Base-by-base conservation (phyloP, 1,284 basidiomycete genomes). In the Gomphus bonarii region DNA sequence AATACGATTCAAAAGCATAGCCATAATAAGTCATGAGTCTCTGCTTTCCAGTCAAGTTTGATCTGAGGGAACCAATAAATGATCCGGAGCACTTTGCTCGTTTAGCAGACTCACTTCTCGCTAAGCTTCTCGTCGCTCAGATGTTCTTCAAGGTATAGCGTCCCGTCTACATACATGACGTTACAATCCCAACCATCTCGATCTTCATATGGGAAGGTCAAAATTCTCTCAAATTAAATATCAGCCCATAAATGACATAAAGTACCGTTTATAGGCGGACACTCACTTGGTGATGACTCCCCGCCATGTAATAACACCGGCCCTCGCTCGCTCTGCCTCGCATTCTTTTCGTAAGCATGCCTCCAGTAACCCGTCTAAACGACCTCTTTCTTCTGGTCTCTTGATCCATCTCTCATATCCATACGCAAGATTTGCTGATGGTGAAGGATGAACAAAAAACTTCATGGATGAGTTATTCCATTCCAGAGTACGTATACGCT, bases 281-380 rank as follows among this genome's bases (percentile, higher is more conserved):
- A 70, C 80, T 73, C 74, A 91, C 88, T 88, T 95, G 59, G 95
- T 97, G 72, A 97, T 82, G 58, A 97, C 82, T 3, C 95, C 95
- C 65, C 92, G 76, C 91, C 92, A 95, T 4, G 85, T 81, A 42
- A 95, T 76, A 28, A 91, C 78, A 47, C 74, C 60, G 12, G 71
- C 71, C 25, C 69, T 65, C 50, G 62, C 61, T 58, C 65, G 63
- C 62, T 67, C 66, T 63, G 74, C 58, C 65, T 69, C 64, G 54
- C 72, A 64, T 63, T 75, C 67, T 67, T 75, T 61, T 53, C 67
- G 69, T n/a, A 70, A 65, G 50, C 75, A 70, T 1, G 84, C 85
- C 42, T 70, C 70, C 60, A 90, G 69, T 40, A 92, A 73, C 5
- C 77, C 72, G 66, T 87, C 84, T n/a, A 89, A 65, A 49, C 85